Conservation (phyloP, 345 rosid genomes). For the Citrus mangshanensis region DNA sequence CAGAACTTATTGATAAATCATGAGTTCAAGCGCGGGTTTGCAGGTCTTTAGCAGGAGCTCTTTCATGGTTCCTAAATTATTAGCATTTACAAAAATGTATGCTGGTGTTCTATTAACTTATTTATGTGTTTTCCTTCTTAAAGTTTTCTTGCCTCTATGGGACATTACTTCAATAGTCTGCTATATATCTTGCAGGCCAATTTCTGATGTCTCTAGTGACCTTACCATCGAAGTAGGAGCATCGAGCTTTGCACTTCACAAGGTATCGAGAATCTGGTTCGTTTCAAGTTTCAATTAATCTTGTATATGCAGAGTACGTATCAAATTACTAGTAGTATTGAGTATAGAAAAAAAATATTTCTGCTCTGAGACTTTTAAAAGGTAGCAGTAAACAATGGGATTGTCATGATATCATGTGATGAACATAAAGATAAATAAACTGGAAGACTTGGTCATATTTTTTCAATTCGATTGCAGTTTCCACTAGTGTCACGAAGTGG, state of each 20-base stretch:
- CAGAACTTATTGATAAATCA: conserved; percentile 8
- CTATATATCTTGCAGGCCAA: conserved; percentile 68
- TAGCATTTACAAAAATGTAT: conserved; percentile 42
- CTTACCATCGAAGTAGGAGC: conserved; percentile 80
- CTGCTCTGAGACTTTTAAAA: not conserved
- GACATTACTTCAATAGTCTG: conserved; percentile 7
- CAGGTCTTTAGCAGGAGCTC: conserved; percentile 35
- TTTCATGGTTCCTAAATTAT: conserved; percentile 36
- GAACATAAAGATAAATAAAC: not conserved
- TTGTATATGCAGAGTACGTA: not conserved
- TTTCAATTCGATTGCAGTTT: conserved; percentile 48
- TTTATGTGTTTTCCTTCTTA: not conserved
- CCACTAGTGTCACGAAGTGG: conserved; percentile 96
- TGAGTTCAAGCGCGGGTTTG: conserved; percentile 26
- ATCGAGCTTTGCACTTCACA: conserved; percentile 85
- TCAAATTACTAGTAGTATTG: not conserved
- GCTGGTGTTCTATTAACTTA: conserved; percentile 15
- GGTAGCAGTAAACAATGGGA: too few relatives aligned
- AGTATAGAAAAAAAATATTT: not conserved
- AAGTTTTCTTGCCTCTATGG: conserved; percentile 9
- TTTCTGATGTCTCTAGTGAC: conserved; percentile 95
- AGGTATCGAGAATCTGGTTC: conserved; percentile 43
- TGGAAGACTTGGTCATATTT: not conserved
- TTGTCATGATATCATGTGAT: not conserved
- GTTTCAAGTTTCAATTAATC: not conserved